A percentile compares a stretch with the other conserved stretches of the same genome.
Conservation (phyloP, 805 yeast genomes). For the Yarrowia sp. region DNA sequence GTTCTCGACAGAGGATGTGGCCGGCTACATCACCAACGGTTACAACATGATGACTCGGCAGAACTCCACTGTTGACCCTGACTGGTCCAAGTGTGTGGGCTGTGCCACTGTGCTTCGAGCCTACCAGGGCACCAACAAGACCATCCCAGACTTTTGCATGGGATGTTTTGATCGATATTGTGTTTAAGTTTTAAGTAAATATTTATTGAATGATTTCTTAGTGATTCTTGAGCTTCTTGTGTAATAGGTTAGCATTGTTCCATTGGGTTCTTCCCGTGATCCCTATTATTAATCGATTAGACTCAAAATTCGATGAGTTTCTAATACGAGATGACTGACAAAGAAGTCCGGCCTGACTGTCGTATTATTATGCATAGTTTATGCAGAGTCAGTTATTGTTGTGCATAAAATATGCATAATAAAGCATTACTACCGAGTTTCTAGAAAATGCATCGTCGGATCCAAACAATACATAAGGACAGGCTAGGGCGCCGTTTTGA, state of each 20-base stretch:
- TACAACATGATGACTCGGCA: conserved; percentile 67
- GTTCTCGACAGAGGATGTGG: conserved; percentile 58
- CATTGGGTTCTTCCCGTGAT: no score
- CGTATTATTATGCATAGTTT: background rate
- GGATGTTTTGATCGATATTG: conserved; percentile 14
- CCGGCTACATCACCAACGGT: conserved; percentile 66
- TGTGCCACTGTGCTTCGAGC: conserved; percentile 79
- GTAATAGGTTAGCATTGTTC: no score
- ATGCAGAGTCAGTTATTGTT: background rate
- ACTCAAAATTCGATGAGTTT: background rate
- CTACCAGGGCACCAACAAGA: conserved; percentile 11
- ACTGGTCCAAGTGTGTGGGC: conserved; percentile 72
- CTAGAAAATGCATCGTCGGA: background rate
- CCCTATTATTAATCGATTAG: background rate
- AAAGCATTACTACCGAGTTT: background rate
- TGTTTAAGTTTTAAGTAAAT: background rate
- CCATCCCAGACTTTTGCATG: conserved; percentile 7
- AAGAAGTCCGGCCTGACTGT: background rate
- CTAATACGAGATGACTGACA: background rate
- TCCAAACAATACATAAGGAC: background rate
- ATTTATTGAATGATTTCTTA: background rate
- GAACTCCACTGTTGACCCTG: conserved; percentile 64
- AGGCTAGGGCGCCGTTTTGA: background rate
- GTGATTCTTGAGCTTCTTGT: background rate
- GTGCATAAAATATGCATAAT: background rate